Percentiles rank a stretch among this genome's conserved stretches.
phyloP scores from a whole-genome alignment of 2,329 filamentous ascomycete genomes.

The Beauveria bassiana region DNA sequence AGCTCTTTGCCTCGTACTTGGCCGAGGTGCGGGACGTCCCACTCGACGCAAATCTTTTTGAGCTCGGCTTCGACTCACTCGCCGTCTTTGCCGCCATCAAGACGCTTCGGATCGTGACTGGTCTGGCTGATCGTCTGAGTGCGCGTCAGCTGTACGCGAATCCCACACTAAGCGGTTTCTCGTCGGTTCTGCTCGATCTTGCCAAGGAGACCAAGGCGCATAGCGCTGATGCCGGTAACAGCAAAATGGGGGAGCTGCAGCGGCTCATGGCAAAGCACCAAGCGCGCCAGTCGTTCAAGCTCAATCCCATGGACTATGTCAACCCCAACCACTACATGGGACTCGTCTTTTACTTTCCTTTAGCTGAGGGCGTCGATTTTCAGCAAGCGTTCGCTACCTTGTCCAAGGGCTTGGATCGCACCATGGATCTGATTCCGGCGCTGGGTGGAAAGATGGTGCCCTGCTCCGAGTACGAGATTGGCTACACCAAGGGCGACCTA shows the following conservation, averaged over 20 bases:
- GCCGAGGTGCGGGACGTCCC: constrained; percentile 14
- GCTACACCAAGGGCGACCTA: constrained; percentile 18
- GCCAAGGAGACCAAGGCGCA: constrained; percentile 12
- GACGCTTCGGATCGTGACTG: constrained; percentile 22
- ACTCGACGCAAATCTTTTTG: constrained; percentile 20
- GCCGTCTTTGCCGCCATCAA: constrained; percentile 23
- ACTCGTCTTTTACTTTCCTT: constrained; percentile 26
- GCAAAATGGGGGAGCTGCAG: constrained; percentile 7
- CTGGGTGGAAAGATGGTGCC: constrained; percentile 29
- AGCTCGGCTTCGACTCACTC: constrained; percentile 26
- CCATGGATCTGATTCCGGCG: constrained; percentile 28
- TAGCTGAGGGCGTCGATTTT: constrained; percentile 19
- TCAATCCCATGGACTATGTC: constrained; percentile 26
- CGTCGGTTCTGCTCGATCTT: constrained; percentile 17
- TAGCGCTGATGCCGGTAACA: constrained; percentile 22
- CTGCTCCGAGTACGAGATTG: constrained; percentile 20
- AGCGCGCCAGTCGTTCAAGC: constrained; percentile 22
- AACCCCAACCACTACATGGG: constrained; percentile 26
- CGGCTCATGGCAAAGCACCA: constrained; percentile 16
- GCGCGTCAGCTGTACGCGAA: constrained; percentile 29
- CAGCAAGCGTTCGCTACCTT: constrained; percentile 24
- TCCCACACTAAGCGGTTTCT: constrained; percentile 20
- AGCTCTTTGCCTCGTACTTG: constrained; percentile 16
- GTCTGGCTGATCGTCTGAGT: constrained; percentile 21
- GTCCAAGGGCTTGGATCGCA: constrained; percentile 26